Percentiles rank a stretch among this genome's conserved stretches.
Evolutionary conservation across 1,284 basidiomycete genomes (phyloP).

Genomic region (Porogramme epimiltina): DNA sequence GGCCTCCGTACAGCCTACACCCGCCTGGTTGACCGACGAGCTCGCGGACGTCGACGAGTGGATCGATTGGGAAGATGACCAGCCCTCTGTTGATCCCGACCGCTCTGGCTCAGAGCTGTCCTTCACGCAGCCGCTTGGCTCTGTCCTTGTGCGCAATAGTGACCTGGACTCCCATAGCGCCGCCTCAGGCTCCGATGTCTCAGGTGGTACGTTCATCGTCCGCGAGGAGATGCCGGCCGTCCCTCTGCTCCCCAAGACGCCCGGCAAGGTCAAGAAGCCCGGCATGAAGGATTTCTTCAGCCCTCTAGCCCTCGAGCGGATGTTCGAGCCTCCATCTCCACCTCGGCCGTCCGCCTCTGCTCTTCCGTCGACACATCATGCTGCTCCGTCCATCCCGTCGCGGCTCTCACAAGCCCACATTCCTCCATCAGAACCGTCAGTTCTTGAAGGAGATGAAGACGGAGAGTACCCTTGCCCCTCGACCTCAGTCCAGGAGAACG

Average conservation of each 20-base stretch:
- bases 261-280: slow-evolving; percentile 61
- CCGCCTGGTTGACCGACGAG: slow-evolving; percentile 58
- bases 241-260: slow-evolving; percentile 65
- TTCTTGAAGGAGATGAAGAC: slow-evolving; percentile 6
- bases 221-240: slow-evolving; percentile 65
- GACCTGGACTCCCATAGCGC: slow-evolving; percentile 35
- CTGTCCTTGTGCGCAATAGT: slow-evolving; percentile 49
- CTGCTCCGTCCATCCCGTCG: slow-evolving; percentile 37
- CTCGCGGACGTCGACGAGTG: slow-evolving; percentile 40
- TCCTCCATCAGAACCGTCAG: slow-evolving; percentile 15
- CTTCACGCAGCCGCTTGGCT: slow-evolving; percentile 59
- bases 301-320: slow-evolving; percentile 79
- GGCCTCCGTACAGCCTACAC: slow-evolving; percentile 25
- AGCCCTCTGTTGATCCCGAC: slow-evolving; percentile 27
- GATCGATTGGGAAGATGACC: slow-evolving; percentile 48
- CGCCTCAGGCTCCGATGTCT: slow-evolving; percentile 25
- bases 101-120: slow-evolving; percentile 55
- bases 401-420: slow-evolving; percentile 36
- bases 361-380: slow-evolving; percentile 23
- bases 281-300: slow-evolving; percentile 82
- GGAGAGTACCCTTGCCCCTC: not conserved
- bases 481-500: not conserved
- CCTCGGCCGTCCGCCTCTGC: slow-evolving; percentile 37
- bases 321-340: slow-evolving; percentile 90
- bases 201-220: slow-evolving; percentile 77